Evolutionary conservation across 768 basidiomycete species (phyloP), one percentile per base, ranked within the genome.

Genomic region (Phlebiopsis flavidoalba): DNA sequence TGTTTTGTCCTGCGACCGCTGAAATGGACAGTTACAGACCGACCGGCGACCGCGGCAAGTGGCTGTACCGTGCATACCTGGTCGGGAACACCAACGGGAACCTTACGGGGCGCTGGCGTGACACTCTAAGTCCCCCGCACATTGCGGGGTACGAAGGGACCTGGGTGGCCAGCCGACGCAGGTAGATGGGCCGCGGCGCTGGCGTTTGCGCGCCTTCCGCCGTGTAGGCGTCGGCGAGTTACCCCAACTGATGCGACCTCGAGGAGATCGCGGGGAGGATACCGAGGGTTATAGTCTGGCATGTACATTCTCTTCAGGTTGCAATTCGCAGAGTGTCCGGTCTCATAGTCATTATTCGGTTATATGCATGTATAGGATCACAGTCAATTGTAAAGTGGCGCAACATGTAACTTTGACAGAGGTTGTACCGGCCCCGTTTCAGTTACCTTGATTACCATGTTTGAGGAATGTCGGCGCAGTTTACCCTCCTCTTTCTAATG

Each of bases 1-100:
- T 21, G n/a, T 26, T 21, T 35, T 33, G 33, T 36, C 22, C 33
- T 56, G 56, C 37, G 81, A 71, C 31, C 54, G 63, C 58, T 49
- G 12, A 12, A 43, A 43, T 3, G 40, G 40, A 40, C 56, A 48
- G 53, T 56, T 43, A 19, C 63, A 91, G 88, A 74, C 81, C n/a
- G 82, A 84, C 60, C n/a, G 84, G 81, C 24, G 87, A 87, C 59
- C 79, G 93, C 60, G 93, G 92, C 11, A 84, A 80, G 66, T 95
- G 93, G 93, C 73, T 93, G 22, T 95, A 95, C 71, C 81, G 92
- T 52, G 91, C 91, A 11, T 93, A 91, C 72, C 76, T 93, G 53
- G 81, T 92, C 40, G 90, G 89, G 7, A 81, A 84, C 59, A 71
- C 74, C 17, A 77, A 88, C 62, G 88, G 89, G 10, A 85, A 86